These are phyloP conservation scores for Psilocybe sp. DNA, from an alignment of 768 basidiomycete species.

Conservation along the genomic window DNA sequence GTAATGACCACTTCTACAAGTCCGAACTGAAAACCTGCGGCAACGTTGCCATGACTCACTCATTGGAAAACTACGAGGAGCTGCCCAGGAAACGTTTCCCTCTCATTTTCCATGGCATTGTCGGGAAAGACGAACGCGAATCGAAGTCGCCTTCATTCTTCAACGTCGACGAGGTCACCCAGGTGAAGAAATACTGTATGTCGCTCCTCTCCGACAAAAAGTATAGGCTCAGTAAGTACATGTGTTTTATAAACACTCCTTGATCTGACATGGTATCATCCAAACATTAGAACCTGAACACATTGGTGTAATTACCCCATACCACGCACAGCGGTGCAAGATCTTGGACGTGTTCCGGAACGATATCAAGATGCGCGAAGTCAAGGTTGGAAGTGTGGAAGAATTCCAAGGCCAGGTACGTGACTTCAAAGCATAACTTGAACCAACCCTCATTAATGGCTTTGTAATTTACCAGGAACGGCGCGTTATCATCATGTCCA, in stretches of 20 bases:
- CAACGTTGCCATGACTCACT: slow-evolving; percentile 36
- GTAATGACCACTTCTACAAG: slow-evolving; percentile 56
- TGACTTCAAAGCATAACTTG: neutral
- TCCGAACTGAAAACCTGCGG: slow-evolving; percentile 49
- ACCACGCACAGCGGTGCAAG: slow-evolving; percentile 59
- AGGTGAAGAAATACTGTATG: slow-evolving; percentile 46
- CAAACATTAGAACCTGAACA: slow-evolving; percentile 28
- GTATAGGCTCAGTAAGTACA: slow-evolving; percentile 40
- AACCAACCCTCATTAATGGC: neutral
- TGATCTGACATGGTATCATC: neutral
- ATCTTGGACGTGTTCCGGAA: slow-evolving; percentile 36
- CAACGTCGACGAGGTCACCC: slow-evolving; percentile 52
- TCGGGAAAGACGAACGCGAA: slow-evolving; percentile 55
- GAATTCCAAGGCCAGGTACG: slow-evolving; percentile 67
- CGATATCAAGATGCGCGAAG: slow-evolving; percentile 28
- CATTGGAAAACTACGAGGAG: slow-evolving; percentile 34
- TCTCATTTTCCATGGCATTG: slow-evolving; percentile 52
- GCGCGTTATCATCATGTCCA: slow-evolving; percentile 55
- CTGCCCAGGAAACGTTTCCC: slow-evolving; percentile 46
- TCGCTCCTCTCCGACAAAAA: slow-evolving; percentile 33
- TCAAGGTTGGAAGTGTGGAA: slow-evolving; percentile 68
- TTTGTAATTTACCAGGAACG: slow-evolving; percentile 41
- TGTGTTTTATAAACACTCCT: slow-evolving; percentile 5
- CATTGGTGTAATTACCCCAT: slow-evolving; percentile 71
- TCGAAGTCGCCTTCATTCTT: slow-evolving; percentile 61